Conservation (phyloP, 768 basidiomycete genomes). For the Mycena rosella region DNA sequence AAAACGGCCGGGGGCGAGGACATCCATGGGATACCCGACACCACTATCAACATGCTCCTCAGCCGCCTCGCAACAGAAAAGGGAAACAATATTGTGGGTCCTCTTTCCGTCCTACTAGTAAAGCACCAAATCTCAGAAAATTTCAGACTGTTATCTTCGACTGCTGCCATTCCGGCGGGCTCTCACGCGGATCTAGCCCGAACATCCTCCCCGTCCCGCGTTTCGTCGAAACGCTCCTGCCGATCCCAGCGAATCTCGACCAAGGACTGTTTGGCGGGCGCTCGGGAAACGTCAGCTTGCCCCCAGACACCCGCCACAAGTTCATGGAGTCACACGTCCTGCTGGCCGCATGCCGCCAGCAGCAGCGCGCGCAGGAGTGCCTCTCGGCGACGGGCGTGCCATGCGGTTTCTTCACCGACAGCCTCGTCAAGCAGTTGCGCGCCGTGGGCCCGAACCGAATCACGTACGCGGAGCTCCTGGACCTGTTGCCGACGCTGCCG, state of each 20-base stretch:
- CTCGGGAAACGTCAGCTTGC: slow-evolving; percentile 1
- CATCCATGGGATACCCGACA: slow-evolving; percentile 33
- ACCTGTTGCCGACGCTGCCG: slow-evolving; percentile 28
- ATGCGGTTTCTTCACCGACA: slow-evolving; percentile 33
- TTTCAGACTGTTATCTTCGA: slow-evolving; percentile 34
- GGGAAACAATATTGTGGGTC: slow-evolving; percentile 34
- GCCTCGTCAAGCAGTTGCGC: slow-evolving; percentile 27
- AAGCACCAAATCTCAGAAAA: not conserved
- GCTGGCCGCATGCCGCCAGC: slow-evolving; percentile 33
- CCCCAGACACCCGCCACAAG: slow-evolving; percentile 17
- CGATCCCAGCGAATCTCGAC: slow-evolving; percentile 28
- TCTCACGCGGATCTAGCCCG: not conserved
- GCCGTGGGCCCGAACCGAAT: slow-evolving; percentile 22
- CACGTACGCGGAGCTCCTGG: slow-evolving; percentile 26
- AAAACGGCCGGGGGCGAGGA: not conserved
- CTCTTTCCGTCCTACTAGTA: not conserved
- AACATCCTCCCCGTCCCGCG: slow-evolving; percentile 14
- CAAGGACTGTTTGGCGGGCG: not conserved
- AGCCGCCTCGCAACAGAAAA: slow-evolving; percentile 27
- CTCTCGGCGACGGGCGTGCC: slow-evolving; percentile 16
- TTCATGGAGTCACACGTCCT: slow-evolving; percentile 36
- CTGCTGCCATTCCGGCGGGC: slow-evolving; percentile 26
- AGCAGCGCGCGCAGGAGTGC: slow-evolving; percentile 34
- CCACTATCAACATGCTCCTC: slow-evolving; percentile 27
- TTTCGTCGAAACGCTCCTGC: slow-evolving; percentile 17